phyloP scores from a whole-genome alignment of 192 early-diverging fungal genomes.

The Rhizophagus sp. region DNA sequence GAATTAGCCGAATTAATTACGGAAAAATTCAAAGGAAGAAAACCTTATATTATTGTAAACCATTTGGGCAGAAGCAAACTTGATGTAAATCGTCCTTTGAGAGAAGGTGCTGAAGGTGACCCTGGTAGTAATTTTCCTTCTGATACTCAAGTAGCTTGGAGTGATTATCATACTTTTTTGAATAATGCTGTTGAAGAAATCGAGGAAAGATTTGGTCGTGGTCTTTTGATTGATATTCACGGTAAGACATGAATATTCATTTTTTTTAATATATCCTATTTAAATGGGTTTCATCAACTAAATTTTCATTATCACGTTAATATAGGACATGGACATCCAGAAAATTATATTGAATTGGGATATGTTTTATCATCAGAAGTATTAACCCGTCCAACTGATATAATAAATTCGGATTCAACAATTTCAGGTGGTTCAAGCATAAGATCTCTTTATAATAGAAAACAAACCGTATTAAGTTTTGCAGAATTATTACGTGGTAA shows the following conservation, averaged over 20 bases:
- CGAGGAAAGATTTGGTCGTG: neutral
- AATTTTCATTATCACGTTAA: neutral
- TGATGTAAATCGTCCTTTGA: no score
- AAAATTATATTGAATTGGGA: constrained; percentile 21
- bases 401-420: neutral
- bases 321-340: constrained; percentile 11
- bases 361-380: constrained; percentile 4
- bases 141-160: constrained; percentile 1
- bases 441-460: no score
- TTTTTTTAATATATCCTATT: neutral
- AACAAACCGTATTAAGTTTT: neutral
- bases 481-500: neutral
- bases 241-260: neutral
- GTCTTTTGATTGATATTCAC: constrained; percentile 17
- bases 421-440: no score
- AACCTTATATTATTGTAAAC: no score
- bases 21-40: no score
- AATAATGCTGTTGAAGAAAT: constrained; percentile 19
- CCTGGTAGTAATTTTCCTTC: neutral
- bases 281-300: no score
- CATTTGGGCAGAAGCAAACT: no score
- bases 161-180: constrained; percentile 15
- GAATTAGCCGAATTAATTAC: neutral
- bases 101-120: no score
- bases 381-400: neutral